phyloP scores from a whole-genome alignment of 208 protist genomes.

The Lotmaria passim region DNA sequence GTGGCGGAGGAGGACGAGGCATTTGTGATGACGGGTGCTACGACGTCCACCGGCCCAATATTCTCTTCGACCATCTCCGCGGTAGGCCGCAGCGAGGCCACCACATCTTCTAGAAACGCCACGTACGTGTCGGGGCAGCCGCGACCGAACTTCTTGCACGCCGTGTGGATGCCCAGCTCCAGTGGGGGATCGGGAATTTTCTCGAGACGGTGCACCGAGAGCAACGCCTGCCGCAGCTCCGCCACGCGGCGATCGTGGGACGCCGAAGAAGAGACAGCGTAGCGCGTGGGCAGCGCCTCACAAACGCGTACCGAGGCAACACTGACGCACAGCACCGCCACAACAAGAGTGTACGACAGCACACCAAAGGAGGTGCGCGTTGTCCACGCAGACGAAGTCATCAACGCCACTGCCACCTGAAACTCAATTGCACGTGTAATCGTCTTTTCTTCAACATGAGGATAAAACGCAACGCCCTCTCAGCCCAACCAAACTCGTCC shows the following conservation, averaged over 20 bases:
- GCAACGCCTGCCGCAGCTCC: constrained; percentile 15
- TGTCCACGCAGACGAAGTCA: neutral
- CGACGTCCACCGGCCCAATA: neutral
- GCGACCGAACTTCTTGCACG: constrained; percentile 64
- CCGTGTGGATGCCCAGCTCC: constrained; percentile 58
- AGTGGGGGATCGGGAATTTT: constrained; percentile 44
- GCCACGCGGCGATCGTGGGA: constrained; percentile 25
- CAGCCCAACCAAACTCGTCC: too few relatives aligned
- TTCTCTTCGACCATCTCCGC: neutral
- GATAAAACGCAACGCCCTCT: too few relatives aligned
- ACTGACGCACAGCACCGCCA: neutral
- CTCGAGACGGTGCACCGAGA: neutral
- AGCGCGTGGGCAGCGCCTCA: neutral
- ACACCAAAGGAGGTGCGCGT: neutral
- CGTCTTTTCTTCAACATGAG: too few relatives aligned
- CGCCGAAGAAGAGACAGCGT: neutral
- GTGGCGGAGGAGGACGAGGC: too few relatives aligned
- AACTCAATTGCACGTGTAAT: too few relatives aligned
- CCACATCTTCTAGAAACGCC: constrained; percentile 43
- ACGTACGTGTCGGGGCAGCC: constrained; percentile 64
- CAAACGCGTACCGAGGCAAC: neutral
- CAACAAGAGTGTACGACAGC: neutral
- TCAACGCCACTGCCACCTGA: too few relatives aligned
- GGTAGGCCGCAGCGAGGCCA: neutral
- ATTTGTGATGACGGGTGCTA: neutral